These are phyloP conservation scores for Kuraishia hungarica DNA, from an alignment of 805 yeast genomes.

Conservation along the genomic window DNA sequence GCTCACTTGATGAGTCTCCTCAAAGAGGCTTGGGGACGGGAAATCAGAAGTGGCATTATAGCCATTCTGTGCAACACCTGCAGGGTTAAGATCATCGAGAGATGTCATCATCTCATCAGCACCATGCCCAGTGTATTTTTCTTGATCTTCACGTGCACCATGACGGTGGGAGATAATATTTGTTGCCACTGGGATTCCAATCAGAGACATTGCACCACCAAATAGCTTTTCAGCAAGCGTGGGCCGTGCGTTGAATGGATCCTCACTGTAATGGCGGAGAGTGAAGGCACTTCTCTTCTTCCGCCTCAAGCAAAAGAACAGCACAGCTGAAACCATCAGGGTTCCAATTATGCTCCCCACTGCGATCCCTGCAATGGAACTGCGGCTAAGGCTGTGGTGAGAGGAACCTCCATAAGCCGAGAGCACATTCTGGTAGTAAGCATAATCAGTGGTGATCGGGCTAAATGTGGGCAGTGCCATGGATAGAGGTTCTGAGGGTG, in stretches of 20 bases:
- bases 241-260: neutral
- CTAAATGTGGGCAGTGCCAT: slow-evolving; percentile 6
- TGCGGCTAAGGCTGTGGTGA: slow-evolving; percentile 6
- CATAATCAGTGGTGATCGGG: slow-evolving; percentile 20
- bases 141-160: neutral
- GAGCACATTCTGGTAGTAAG: slow-evolving; percentile 8
- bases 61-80: neutral
- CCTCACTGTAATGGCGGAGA: neutral
- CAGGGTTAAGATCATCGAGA: neutral
- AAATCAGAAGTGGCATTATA: neutral
- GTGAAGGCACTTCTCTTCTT: slow-evolving; percentile 2
- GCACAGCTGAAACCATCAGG: slow-evolving; percentile 6
- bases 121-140: neutral
- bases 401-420: neutral
- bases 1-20: neutral
- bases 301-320: slow-evolving; percentile 8
- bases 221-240: neutral
- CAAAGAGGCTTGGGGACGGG: neutral
- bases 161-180: neutral
- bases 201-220: neutral
- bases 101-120: neutral
- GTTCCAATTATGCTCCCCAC: slow-evolving; percentile 14
- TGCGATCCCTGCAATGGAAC: slow-evolving; percentile 21
- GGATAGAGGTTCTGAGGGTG: neutral
- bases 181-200: neutral